These are phyloP conservation scores for Suillus lakei DNA, from an alignment of 768 basidiomycete species.

Conservation along the genomic window DNA sequence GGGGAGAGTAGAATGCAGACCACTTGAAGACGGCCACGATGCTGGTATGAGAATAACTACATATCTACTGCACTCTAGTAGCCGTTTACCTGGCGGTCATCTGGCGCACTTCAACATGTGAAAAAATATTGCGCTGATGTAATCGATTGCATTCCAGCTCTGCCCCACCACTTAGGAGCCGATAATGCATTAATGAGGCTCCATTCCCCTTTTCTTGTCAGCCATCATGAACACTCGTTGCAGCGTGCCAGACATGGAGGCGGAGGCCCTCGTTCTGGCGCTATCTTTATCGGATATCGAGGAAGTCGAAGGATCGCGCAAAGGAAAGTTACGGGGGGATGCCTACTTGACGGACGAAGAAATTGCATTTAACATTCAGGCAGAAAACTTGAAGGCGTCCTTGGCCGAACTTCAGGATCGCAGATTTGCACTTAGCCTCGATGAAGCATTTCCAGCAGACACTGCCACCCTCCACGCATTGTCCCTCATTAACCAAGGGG, in stretches of 20 bases:
- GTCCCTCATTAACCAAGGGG: conserved; percentile 39
- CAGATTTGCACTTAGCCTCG: conserved; percentile 47
- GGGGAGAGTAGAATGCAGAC: neutral
- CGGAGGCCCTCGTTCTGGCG: conserved; percentile 44
- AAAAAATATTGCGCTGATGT: neutral
- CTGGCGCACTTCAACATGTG: neutral
- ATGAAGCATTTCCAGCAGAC: conserved; percentile 27
- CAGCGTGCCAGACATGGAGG: conserved; percentile 36
- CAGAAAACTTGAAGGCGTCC: conserved; percentile 37
- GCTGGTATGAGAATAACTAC: neutral
- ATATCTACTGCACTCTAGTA: too few species aligned
- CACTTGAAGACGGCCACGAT: neutral
- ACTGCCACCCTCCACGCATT: conserved; percentile 35
- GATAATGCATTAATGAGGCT: neutral
- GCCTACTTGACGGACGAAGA: conserved; percentile 46
- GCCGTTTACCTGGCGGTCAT: neutral
- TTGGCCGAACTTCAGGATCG: conserved; percentile 40
- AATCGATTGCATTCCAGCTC: neutral
- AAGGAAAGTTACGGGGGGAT: conserved; percentile 42
- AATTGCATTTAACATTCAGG: conserved; percentile 47
- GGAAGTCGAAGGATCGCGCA: conserved; percentile 36
- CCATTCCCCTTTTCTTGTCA: conserved; percentile 9
- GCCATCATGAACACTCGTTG: neutral
- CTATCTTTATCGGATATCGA: conserved; percentile 48
- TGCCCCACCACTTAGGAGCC: neutral